Percentiles rank a stretch among this genome's conserved stretches.
phyloP scores from a whole-genome alignment of 2,329 filamentous ascomycete genomes.

The Trichoderma sp. region DNA sequence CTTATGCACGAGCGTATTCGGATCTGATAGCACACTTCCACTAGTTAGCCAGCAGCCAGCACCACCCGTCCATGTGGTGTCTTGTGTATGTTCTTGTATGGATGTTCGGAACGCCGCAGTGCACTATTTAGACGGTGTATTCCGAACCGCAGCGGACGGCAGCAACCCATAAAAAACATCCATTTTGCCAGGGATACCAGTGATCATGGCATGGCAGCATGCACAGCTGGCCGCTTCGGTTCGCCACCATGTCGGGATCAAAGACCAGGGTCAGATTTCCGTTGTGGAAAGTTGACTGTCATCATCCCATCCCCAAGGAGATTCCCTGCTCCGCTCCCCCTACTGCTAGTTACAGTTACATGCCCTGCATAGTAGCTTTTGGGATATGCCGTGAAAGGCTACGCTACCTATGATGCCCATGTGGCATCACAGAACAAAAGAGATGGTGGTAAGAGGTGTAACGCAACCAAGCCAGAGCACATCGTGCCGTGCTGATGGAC shows the following conservation, averaged over 20 bases:
- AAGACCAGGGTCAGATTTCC: not conserved
- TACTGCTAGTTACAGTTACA: not conserved
- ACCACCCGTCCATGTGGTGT: not conserved
- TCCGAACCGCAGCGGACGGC: not conserved
- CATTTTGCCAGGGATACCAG: not conserved
- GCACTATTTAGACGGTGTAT: not conserved
- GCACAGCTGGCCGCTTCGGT: not conserved
- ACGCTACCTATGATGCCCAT: not conserved
- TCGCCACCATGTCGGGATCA: not conserved
- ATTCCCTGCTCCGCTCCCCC: not conserved
- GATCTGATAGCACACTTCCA: not conserved
- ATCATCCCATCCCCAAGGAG: not conserved
- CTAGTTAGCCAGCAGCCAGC: not conserved
- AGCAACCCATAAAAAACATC: too few relatives aligned
- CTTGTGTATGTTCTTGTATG: not conserved
- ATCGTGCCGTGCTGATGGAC: not conserved
- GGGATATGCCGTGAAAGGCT: not conserved
- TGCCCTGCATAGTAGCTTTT: not conserved
- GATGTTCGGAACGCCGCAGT: not conserved
- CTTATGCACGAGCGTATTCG: slow-evolving; percentile 14
- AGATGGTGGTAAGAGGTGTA: not conserved
- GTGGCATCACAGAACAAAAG: not conserved
- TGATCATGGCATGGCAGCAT: not conserved
- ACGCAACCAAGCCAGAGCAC: not conserved
- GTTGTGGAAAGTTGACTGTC: not conserved